Evolutionary conservation across 2,329 filamentous ascomycete genomes (phyloP).

Genomic region (Arthroderma uncinatum): DNA sequence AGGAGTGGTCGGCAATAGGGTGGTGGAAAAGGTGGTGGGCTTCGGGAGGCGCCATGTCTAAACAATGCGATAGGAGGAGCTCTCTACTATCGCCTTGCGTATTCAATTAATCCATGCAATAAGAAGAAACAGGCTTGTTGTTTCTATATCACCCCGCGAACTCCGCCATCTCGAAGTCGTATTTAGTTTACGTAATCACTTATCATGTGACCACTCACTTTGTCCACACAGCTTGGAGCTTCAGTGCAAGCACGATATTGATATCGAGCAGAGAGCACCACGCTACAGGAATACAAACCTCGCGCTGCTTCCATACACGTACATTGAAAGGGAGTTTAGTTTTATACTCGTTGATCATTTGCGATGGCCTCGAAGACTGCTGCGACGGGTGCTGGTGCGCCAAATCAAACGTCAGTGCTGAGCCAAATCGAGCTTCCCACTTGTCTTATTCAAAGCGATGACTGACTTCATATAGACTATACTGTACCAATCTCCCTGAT

Average conservation of each 20-base stretch:
- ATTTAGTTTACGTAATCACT: neutral
- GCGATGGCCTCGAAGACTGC: slow-evolving; percentile 29
- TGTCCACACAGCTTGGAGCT: neutral
- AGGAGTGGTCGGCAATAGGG: slow-evolving; percentile 94
- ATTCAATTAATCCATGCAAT: neutral
- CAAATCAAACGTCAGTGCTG: slow-evolving; percentile 61
- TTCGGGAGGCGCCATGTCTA: slow-evolving; percentile 70
- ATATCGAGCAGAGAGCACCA: neutral
- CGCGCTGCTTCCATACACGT: neutral
- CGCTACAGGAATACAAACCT: neutral
- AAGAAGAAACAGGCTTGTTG: neutral
- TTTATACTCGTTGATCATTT: neutral
- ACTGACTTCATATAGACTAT: slow-evolving; percentile 49
- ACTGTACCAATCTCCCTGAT: slow-evolving; percentile 76
- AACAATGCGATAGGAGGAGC: slow-evolving; percentile 69
- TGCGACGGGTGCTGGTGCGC: slow-evolving; percentile 41
- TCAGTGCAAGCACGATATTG: neutral
- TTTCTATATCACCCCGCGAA: neutral
- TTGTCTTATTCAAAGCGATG: slow-evolving; percentile 9
- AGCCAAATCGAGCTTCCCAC: slow-evolving; percentile 3
- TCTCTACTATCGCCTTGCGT: slow-evolving; percentile 76
- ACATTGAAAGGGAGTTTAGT: neutral
- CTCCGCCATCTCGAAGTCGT: neutral
- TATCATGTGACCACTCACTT: neutral
- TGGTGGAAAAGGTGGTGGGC: slow-evolving; percentile 95